Percentiles rank a stretch among this genome's conserved stretches.
Evolutionary conservation across 768 basidiomycete genomes (phyloP).

Genomic region (Punctularia strigosozonata): DNA sequence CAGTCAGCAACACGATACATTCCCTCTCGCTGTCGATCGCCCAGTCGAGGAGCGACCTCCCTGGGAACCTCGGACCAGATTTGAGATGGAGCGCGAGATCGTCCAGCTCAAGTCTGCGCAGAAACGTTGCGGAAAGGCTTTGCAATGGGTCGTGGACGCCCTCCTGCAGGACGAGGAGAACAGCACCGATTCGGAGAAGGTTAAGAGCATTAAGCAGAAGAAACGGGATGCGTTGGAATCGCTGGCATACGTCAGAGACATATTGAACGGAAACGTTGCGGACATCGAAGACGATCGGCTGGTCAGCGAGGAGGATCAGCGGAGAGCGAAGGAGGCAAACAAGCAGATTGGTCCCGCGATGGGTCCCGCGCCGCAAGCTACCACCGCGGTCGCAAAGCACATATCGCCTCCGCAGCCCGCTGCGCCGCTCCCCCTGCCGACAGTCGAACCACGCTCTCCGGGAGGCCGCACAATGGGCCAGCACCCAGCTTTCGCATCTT

Average conservation of each 20-base stretch:
- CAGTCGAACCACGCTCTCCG: slow-evolving; percentile 9
- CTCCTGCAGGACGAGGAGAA: slow-evolving; percentile 46
- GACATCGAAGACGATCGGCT: slow-evolving; percentile 59
- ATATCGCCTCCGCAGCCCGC: slow-evolving; percentile 6
- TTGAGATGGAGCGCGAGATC: slow-evolving; percentile 61
- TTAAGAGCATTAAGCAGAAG: slow-evolving; percentile 29
- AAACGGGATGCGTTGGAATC: slow-evolving; percentile 61
- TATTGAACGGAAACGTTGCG: slow-evolving; percentile 41
- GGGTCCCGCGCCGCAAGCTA: too few species aligned
- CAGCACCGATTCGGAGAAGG: slow-evolving; percentile 26
- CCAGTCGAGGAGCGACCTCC: slow-evolving; percentile 44
- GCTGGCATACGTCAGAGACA: slow-evolving; percentile 66
- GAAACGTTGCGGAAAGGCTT: slow-evolving; percentile 52
- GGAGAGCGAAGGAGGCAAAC: slow-evolving; percentile 14
- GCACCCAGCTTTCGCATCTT: too few species aligned
- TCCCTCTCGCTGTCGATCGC: slow-evolving; percentile 54
- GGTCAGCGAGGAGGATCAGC: slow-evolving; percentile 40
- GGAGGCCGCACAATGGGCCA: too few species aligned
- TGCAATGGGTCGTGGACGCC: slow-evolving; percentile 65
- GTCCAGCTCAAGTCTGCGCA: slow-evolving; percentile 42
- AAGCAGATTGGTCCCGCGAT: too few species aligned
- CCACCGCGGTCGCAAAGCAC: too few species aligned
- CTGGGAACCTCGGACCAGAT: slow-evolving; percentile 59
- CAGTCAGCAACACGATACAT: slow-evolving; percentile 30
- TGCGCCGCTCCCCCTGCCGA: slow-evolving; percentile 5